A percentile compares a stretch with the other conserved stretches of the same genome.
phyloP scores from a whole-genome alignment of 192 early-diverging fungal genomes.

The Backusella macrospora region DNA sequence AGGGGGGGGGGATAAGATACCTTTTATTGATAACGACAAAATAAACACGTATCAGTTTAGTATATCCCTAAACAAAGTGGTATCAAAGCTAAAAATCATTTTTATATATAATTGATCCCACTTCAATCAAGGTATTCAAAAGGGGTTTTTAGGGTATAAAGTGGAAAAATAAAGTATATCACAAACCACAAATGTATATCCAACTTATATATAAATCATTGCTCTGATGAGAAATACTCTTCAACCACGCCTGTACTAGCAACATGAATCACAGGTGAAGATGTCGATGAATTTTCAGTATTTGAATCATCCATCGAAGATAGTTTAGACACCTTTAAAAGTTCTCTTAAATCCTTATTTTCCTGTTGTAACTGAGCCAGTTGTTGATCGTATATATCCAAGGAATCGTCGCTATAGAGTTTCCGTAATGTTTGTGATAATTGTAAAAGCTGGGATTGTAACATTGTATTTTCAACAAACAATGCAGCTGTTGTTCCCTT shows the following conservation, averaged over 20 bases:
- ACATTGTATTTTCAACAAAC: slow-evolving; percentile 33
- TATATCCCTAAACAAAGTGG: too few species aligned
- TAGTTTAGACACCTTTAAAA: slow-evolving; percentile 14
- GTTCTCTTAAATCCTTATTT: slow-evolving; percentile 15
- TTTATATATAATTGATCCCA: too few species aligned
- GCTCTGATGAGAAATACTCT: slow-evolving; percentile 15
- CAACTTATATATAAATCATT: background rate
- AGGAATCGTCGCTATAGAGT: background rate
- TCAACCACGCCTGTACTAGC: slow-evolving; percentile 7
- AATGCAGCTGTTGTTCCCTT: slow-evolving; percentile 32
- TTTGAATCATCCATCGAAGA: background rate
- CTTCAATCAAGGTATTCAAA: too few species aligned
- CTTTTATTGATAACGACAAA: too few species aligned
- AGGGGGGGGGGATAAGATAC: too few species aligned
- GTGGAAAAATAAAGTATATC: too few species aligned
- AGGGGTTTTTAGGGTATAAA: too few species aligned
- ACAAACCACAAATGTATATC: background rate
- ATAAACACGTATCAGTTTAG: too few species aligned
- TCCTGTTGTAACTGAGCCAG: slow-evolving; percentile 22
- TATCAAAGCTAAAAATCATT: too few species aligned
- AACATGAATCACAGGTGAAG: slow-evolving; percentile 14
- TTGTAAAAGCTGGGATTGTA: slow-evolving; percentile 25
- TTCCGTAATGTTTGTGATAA: slow-evolving; percentile 17
- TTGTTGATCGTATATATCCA: background rate
- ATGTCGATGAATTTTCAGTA: background rate